phyloP scores from a whole-genome alignment of 2,329 filamentous ascomycete genomes.

The Fusarium sp. region DNA sequence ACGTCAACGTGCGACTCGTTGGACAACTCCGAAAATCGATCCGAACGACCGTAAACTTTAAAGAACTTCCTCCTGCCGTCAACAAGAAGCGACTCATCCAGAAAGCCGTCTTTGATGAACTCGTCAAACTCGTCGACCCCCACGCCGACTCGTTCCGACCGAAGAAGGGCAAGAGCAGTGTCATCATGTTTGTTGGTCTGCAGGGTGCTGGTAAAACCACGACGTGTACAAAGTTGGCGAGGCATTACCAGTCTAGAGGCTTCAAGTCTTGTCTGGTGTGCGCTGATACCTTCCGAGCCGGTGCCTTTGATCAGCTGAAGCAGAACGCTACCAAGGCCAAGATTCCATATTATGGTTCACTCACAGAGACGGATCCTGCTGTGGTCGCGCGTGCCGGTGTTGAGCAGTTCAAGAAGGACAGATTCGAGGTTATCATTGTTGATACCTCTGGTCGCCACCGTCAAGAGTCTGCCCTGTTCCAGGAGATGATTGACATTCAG shows the following conservation, averaged over 20 bases:
- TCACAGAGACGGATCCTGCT: conserved; percentile 96
- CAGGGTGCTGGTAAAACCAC: conserved; percentile 99
- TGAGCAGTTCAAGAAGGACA: conserved; percentile 98
- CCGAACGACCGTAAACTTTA: conserved; percentile 91
- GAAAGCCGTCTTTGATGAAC: conserved; percentile 96
- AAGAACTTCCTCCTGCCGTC: conserved; percentile 87
- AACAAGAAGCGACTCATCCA: conserved; percentile 99
- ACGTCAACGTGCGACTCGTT: conserved; percentile 96
- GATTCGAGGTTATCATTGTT: conserved; percentile 98
- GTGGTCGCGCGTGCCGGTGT: conserved; percentile 95
- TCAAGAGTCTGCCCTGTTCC: conserved; percentile 94
- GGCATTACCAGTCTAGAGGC: conserved; percentile 93
- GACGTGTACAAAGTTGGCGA: conserved; percentile 94
- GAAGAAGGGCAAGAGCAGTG: conserved; percentile 94
- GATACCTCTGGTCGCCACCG: conserved; percentile 96
- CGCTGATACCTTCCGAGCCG: conserved; percentile 97
- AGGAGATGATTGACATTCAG: conserved; percentile 98
- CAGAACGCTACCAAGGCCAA: conserved; percentile 99
- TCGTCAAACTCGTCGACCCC: conserved; percentile 94
- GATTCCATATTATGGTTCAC: conserved; percentile 96
- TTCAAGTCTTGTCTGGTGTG: conserved; percentile 96
- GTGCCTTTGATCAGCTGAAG: conserved; percentile 98
- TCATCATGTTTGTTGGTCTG: conserved; percentile 99
- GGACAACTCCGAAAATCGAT: conserved; percentile 93
- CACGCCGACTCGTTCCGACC: conserved; percentile 96